Base-by-base conservation (phyloP, 129 eudicot species). In the Erigeron canadensis region DNA sequence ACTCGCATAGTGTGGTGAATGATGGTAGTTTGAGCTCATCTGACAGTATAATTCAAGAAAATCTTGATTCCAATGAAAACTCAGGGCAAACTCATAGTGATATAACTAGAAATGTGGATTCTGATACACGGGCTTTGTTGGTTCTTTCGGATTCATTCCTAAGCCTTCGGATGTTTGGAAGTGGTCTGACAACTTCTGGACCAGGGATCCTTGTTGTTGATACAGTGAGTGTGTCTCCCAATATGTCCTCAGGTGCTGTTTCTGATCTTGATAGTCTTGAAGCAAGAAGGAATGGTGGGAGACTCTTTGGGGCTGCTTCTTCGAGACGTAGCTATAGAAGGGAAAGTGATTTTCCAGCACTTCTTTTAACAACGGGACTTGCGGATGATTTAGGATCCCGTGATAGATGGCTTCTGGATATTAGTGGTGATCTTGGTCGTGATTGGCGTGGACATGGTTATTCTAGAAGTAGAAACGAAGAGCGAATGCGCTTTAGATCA, bases 381-480 rank as follows among this genome's bases (percentile, higher is more conserved):
- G 71, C 72, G 66, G 88, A 83, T 73, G 81, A 78, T 50, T 41
- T 83, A 47, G 90, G 88, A 66, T 79, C 86, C 68, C 86, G 71
- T 71, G 88, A 82, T 54, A 80, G 97, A 77, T 90, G 97, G 97
- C 88, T 81, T 78, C 9, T 53, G 81, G 89, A 85, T 85, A 65
- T 90, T 28, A 61, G 82, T 77, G 84, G 79, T 74, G 89, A 84
- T 74, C 77, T 73, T 80, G 80, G 65, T 67, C 69, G 69, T 74
- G 75, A 79, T 77, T 77, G 85, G 50, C 71, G 55, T 73, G 78
- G 84, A 61, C 68, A 76, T 75, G 86, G 83, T 74, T 76, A 21
- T 58, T 68, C 69, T 10, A 82, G 89, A 74, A 79, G 67, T 9
- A 81, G 86, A 76, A 58, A 62, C 80, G 88, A 79, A 64, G 82